These are phyloP conservation scores for Pyrus hybrid DNA, from an alignment of 331 rosid genomes.

Conservation along the genomic window DNA sequence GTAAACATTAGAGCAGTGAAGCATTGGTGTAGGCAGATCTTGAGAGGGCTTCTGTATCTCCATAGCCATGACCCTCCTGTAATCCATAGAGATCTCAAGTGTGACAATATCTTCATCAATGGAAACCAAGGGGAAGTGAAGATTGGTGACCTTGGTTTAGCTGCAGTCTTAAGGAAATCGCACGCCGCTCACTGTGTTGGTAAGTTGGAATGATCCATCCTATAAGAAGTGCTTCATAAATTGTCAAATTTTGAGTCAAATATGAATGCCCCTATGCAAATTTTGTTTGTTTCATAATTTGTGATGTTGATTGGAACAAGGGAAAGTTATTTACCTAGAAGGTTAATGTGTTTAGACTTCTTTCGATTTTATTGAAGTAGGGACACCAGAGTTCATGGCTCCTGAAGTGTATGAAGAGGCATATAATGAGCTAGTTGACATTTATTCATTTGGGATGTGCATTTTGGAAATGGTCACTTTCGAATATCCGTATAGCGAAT, in stretches of 20 bases:
- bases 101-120: constrained; percentile 90
- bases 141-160: constrained; percentile 97
- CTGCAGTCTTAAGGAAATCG: constrained; percentile 83
- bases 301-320: not conserved
- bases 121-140: constrained; percentile 98
- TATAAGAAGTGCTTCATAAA: no score
- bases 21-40: constrained; percentile 98
- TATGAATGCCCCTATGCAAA: not conserved
- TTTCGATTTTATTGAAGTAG: constrained; percentile 24
- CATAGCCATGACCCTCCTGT: constrained; percentile 95
- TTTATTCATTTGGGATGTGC: constrained; percentile 98
- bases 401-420: constrained; percentile 98
- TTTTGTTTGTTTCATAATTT: not conserved
- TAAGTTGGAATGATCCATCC: constrained; percentile 14
- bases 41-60: constrained; percentile 78
- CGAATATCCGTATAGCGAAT: constrained; percentile 97
- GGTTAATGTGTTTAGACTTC: not conserved
- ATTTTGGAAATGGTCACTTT: constrained; percentile 91
- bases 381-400: constrained; percentile 99
- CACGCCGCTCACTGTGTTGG: constrained; percentile 96
- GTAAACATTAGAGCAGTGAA: constrained; percentile 84
- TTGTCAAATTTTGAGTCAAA: not conserved
- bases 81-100: constrained; percentile 97
- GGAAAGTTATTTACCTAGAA: not conserved
- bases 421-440: constrained; percentile 89